Conservation (phyloP, 257 asterid genomes). For the Mitragyna speciosa region DNA sequence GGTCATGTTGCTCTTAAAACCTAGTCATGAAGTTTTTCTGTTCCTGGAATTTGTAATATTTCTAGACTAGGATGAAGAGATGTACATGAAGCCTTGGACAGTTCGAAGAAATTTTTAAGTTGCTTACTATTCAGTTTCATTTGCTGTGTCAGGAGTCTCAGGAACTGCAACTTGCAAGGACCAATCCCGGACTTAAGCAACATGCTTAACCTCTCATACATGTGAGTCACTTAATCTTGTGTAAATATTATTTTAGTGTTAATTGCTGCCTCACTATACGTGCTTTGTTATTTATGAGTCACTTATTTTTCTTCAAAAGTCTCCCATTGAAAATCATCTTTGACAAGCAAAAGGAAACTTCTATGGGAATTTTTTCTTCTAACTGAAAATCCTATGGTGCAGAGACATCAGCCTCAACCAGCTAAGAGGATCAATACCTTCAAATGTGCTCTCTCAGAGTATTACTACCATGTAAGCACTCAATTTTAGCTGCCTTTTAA, state of each 20-base stretch:
- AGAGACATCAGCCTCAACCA: constrained; percentile 85
- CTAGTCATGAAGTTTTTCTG: not conserved
- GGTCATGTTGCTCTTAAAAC: not conserved
- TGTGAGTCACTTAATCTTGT: constrained; percentile 47
- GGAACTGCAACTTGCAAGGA: constrained; percentile 93
- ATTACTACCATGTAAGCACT: constrained; percentile 83
- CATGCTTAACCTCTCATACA: constrained; percentile 55
- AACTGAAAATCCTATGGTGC: constrained; percentile 23
- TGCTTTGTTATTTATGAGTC: not conserved
- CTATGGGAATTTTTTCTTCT: constrained; percentile 23
- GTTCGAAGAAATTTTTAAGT: not conserved
- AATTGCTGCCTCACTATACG: not conserved
- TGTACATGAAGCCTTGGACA: not conserved
- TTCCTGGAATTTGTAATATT: not conserved
- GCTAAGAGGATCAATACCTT: constrained; percentile 72
- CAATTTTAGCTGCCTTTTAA: not conserved
- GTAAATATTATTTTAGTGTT: not conserved
- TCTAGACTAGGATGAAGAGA: not conserved
- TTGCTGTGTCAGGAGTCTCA: constrained; percentile 74
- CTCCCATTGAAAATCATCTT: not conserved
- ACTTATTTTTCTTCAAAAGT: not conserved
- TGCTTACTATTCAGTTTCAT: constrained; percentile 20
- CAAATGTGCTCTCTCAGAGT: constrained; percentile 53
- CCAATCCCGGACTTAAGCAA: constrained; percentile 79
- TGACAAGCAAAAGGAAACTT: not conserved